These are phyloP conservation scores for Haematococcus sp. DNA, from an alignment of 139 green algal species.

Conservation along the genomic window DNA sequence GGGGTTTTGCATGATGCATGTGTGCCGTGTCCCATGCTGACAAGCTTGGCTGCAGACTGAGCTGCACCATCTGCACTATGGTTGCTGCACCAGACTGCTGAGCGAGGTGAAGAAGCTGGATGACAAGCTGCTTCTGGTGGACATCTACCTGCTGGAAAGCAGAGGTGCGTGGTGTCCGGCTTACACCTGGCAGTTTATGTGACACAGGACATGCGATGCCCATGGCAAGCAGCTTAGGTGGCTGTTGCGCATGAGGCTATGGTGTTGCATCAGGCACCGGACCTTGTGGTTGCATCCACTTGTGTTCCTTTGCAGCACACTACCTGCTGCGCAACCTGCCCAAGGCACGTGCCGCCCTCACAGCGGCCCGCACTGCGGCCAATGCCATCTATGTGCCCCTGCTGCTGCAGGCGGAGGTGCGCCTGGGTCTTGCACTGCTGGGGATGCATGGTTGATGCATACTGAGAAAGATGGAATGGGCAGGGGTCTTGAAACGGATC, in stretches of 20 bases:
- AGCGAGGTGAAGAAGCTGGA: slow-evolving; percentile 96
- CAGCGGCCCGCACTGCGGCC: slow-evolving; percentile 89
- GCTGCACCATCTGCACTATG: not conserved
- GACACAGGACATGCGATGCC: no score
- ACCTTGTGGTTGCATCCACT: not conserved
- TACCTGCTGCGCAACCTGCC: slow-evolving; percentile 89
- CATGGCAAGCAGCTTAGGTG: not conserved
- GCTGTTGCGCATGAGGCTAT: not conserved
- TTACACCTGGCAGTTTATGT: not conserved
- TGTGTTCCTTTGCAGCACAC: slow-evolving; percentile 64
- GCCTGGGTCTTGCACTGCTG: no score
- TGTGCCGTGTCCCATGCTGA: not conserved
- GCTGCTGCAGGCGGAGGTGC: slow-evolving; percentile 76
- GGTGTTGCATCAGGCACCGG: not conserved
- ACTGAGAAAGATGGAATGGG: no score
- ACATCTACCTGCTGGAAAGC: slow-evolving; percentile 97
- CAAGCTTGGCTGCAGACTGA: no score
- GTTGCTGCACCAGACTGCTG: slow-evolving; percentile 56
- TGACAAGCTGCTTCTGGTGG: slow-evolving; percentile 98
- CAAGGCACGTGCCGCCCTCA: slow-evolving; percentile 92
- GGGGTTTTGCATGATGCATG: not conserved
- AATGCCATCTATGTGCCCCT: slow-evolving; percentile 97
- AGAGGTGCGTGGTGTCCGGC: slow-evolving; percentile 35
- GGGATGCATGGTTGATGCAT: no score
- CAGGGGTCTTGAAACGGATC: no score